Base-by-base conservation (phyloP, 352 stramenopile genomes). In the Blastocystis sp. region DNA sequence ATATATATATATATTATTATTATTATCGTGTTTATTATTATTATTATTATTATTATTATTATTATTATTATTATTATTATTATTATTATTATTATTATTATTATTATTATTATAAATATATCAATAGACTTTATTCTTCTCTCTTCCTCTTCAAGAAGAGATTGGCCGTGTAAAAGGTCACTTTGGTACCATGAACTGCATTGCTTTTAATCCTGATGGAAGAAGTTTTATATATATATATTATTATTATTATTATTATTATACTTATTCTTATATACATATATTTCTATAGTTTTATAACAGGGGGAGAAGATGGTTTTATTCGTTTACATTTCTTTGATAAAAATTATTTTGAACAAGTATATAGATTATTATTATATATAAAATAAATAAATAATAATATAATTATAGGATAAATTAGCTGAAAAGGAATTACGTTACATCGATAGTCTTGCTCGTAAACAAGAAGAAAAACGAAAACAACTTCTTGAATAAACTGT, bases 131-230 rank as follows among this genome's bases (percentile, higher is more conserved):
- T 77, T 88, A 41, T 95, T 98, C 74, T 97, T 94, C 75, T 83
- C 96, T 73, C 83, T 94, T 71, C 84, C 95, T 7, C 94, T 93
- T 70, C 84, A 94, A 70, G 84, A 95, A 65, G 88, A 96, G 72
- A 96, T 97, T 71, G 91, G 83, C 3, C 80, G 80, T 54, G 87
- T 97, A 31, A 95, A 95, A 75, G 91, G 91, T 54, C 90, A 96
- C 71, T 98, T 98, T 72, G 91, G 91, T 43, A 89, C 91, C 24
- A 95, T 98, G 69, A 98, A 97, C 78, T 91, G 88, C 39, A 83
- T 97, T 41, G 83, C 82, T 46, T 93, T 96, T 70, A 90, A 94
- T 71, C 91, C 91, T 3, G 86, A 95, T 69, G 91, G 91, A 65
- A 88, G 83, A 70, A 92, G 82, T 73, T 98, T 93, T 24, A 32